Evolutionary conservation across 495 filamentous ascomycete genomes (phyloP), one percentile per base, ranked within the genome.

Genomic region (Pseudoneurospora amorphoporcata): DNA sequence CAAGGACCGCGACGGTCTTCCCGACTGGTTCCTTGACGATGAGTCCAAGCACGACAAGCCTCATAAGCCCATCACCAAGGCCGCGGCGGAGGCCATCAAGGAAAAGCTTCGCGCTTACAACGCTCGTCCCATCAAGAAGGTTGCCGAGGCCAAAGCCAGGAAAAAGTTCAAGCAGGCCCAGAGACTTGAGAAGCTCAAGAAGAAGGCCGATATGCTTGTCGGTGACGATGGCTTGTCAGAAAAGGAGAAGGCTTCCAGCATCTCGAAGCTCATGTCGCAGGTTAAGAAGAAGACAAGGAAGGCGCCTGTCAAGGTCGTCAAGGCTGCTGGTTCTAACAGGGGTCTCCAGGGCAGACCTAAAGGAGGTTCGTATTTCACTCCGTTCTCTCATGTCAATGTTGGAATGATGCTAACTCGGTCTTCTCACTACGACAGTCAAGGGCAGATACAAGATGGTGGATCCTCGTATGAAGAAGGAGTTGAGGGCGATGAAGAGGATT

Each of bases 401-500:
- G 70, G 29, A 19, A 39, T 65, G 23, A n/a, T 38, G 45, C 47
- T 72, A 40, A 72, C 71, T 68, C 17, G 1, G 14, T 35, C 10
- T 8, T 23, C 4, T 14, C 45, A 53, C 45, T 53, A 23, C 10
- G 8, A 68, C 53, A 68, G 95, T 98, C 69, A 99, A 98, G 88
- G 95, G 95, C 43, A 91, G 92, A 78, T 99, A 99, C 82, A 98
- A 98, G 90, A 97, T 99, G 86, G 95, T 99, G 73, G 95, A 99
- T 85, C 84, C 92, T 19, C 88, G 95, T 74, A 89, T 99, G 89
- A 98, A 97, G 90, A 99, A 99, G 90, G 95, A 99, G 86, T 88
- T 95, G 70, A 88, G 95, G 78, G 96, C 91, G 16, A 86, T 92
- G 83, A 99, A 98, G 88, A 89, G 95, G 77, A 78, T 85, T 70